Evolutionary conservation across 805 yeast genomes (phyloP).

Genomic region (Huiozyma sinensis): DNA sequence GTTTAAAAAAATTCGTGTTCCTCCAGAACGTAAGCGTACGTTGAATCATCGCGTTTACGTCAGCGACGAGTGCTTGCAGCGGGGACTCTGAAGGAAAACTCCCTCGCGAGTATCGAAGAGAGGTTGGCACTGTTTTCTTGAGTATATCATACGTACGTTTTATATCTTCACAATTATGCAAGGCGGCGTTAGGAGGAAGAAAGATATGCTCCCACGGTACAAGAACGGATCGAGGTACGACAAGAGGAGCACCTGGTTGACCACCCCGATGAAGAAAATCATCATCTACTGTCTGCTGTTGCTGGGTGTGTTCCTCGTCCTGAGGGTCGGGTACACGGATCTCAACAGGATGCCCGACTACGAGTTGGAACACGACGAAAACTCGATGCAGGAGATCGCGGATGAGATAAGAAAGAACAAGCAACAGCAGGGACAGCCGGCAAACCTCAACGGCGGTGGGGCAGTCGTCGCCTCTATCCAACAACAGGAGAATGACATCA

Average conservation of each 20-base stretch:
- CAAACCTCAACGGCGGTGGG: background rate
- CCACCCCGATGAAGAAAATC: slow-evolving; percentile 40
- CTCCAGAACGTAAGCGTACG: no score
- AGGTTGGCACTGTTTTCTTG: background rate
- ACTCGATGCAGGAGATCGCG: background rate
- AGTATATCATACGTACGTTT: background rate
- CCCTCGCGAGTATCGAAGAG: no score
- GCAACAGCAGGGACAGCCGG: background rate
- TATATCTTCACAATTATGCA: slow-evolving; percentile 18
- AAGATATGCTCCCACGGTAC: slow-evolving; percentile 34
- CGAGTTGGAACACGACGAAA: slow-evolving; percentile 18
- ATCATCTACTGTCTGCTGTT: slow-evolving; percentile 31
- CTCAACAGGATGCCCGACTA: slow-evolving; percentile 14
- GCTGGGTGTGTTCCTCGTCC: slow-evolving; percentile 24
- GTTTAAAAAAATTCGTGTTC: no score
- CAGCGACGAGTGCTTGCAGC: no score
- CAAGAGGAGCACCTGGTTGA: slow-evolving; percentile 19
- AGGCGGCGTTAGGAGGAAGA: slow-evolving; percentile 27
- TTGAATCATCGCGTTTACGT: no score
- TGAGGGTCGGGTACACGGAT: slow-evolving; percentile 14
- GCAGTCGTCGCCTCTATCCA: background rate
- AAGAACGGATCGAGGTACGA: slow-evolving; percentile 8
- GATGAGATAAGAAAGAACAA: background rate
- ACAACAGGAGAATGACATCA: background rate
- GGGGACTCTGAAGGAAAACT: no score